These are phyloP conservation scores for Diospyros kaki DNA, from an alignment of 148 eudicot species.

Conservation along the genomic window DNA sequence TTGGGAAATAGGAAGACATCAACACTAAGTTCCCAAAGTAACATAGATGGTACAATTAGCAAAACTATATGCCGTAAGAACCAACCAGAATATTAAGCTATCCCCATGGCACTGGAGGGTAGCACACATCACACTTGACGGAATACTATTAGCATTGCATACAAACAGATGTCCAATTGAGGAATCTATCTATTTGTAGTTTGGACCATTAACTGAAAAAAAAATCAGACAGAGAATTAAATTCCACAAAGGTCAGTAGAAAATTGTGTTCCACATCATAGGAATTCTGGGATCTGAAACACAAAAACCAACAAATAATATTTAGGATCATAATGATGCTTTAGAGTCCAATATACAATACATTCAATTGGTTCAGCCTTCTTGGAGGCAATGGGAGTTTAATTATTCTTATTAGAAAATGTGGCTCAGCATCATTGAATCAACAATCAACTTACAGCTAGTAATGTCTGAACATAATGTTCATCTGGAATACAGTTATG, in stretches of 20 bases:
- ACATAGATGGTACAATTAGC: background rate
- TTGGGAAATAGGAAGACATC: background rate
- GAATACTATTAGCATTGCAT: no score
- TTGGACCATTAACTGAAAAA: background rate
- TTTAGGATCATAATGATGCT: background rate
- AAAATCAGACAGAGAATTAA: background rate
- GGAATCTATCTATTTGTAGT: no score
- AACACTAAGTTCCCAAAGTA: background rate
- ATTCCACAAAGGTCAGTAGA: background rate
- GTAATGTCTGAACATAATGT: constrained; percentile 82
- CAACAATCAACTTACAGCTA: constrained; percentile 59
- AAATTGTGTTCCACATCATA: background rate
- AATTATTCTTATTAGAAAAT: background rate
- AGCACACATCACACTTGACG: background rate
- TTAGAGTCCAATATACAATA: background rate
- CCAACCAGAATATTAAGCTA: background rate
- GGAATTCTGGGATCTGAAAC: background rate
- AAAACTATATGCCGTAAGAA: background rate
- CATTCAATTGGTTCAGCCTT: background rate
- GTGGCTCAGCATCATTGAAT: background rate
- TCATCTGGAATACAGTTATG: constrained; percentile 99
- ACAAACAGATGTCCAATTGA: no score
- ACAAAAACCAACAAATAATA: background rate
- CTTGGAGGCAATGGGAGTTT: background rate
- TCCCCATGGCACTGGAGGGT: background rate